A percentile compares a stretch with the other conserved stretches of the same genome.
These are phyloP conservation scores for Elaeagnus macrophylla DNA, from an alignment of 306 rosid genomes.

Conservation along the genomic window DNA sequence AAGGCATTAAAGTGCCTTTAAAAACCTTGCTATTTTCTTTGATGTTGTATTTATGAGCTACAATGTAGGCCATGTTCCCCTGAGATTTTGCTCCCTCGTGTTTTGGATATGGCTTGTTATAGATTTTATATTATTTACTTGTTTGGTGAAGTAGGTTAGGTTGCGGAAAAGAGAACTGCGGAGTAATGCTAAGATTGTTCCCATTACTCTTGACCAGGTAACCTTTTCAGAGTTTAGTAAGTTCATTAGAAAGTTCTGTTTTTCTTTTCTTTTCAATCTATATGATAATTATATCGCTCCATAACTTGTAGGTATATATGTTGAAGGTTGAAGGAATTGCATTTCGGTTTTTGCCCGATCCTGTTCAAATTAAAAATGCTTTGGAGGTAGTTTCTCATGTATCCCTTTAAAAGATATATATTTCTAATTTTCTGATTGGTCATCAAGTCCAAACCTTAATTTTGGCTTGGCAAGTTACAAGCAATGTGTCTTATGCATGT, in stretches of 20 bases:
- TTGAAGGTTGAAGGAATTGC: conserved; percentile 99
- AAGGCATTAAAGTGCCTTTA: too few species aligned
- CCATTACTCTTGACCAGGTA: conserved; percentile 87
- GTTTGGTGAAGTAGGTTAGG: conserved; percentile 41
- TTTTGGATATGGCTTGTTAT: too few species aligned
- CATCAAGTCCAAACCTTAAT: too few species aligned
- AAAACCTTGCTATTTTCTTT: too few species aligned
- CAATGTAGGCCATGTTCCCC: too few species aligned
- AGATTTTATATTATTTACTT: too few species aligned
- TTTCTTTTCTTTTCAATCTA: background rate
- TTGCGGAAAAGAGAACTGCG: conserved; percentile 54
- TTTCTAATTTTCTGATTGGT: too few species aligned
- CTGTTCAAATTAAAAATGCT: conserved; percentile 83
- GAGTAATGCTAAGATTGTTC: conserved; percentile 67
- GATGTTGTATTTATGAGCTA: too few species aligned
- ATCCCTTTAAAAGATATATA: background rate
- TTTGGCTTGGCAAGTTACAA: too few species aligned
- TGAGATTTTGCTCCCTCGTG: too few species aligned
- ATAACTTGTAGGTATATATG: conserved; percentile 60
- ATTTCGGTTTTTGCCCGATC: conserved; percentile 90
- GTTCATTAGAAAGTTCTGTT: background rate
- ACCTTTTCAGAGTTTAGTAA: background rate
- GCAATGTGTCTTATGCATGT: too few species aligned
- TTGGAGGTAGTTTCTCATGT: conserved; percentile 55
- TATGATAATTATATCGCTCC: conserved; percentile 3